Conservation (phyloP, 805 yeast genomes). For the Kluyveromyces siamensis region DNA sequence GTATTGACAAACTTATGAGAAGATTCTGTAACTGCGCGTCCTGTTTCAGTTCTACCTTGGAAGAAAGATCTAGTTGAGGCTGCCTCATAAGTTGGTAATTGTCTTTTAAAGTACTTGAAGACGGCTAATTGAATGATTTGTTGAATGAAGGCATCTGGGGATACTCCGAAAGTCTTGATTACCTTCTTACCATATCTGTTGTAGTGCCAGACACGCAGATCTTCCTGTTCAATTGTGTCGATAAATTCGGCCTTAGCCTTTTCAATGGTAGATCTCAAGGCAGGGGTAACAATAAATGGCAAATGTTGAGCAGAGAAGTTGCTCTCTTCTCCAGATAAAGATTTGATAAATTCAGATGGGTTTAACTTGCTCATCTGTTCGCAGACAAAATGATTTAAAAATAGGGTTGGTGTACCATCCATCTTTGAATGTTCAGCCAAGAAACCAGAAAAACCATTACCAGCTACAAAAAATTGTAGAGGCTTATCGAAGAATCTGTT, state of each 20-base stretch:
- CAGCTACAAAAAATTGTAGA: conserved; percentile 69
- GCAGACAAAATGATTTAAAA: conserved; percentile 70
- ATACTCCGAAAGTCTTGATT: conserved; percentile 73
- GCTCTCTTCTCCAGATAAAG: conserved; percentile 2
- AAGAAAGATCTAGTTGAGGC: conserved; percentile 88
- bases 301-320: conserved; percentile 23
- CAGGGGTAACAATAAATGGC: conserved; percentile 51
- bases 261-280: conserved; percentile 41
- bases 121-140: conserved; percentile 87
- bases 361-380: conserved; percentile 45
- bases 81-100: conserved; percentile 89
- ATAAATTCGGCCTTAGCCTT: conserved; percentile 50
- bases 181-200: conserved; percentile 78
- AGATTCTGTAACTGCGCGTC: conserved; percentile 72
- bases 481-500: conserved; percentile 93
- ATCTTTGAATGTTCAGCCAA: conserved; percentile 94
- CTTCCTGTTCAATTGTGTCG: conserved; percentile 48
- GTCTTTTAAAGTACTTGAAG: conserved; percentile 68
- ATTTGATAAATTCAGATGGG: conserved; percentile 18
- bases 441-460: conserved; percentile 85
- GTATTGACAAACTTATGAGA: conserved; percentile 61
- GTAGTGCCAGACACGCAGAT: conserved; percentile 71
- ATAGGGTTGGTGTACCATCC: conserved; percentile 96
- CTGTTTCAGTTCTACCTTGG: conserved; percentile 91
- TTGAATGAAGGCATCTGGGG: conserved; percentile 93